phyloP scores from a whole-genome alignment of 2,329 filamentous ascomycete genomes.

The Ramichloridium luteum region DNA sequence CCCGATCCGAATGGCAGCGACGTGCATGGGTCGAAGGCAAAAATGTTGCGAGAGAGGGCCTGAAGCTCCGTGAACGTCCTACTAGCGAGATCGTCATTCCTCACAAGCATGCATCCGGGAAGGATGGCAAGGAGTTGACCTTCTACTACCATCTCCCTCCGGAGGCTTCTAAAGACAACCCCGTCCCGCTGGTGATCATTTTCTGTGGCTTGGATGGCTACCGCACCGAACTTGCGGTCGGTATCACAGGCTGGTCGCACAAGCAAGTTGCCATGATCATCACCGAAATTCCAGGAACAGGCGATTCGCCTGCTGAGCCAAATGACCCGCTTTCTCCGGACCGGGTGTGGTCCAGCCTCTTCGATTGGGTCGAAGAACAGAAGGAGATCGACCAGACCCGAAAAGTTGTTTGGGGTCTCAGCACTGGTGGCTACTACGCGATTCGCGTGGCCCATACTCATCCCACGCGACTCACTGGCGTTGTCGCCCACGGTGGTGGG shows the following conservation, averaged over 20 bases:
- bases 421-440: slow-evolving; percentile 47
- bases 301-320: slow-evolving; percentile 41
- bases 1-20: slow-evolving; percentile 40
- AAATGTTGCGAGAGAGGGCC: slow-evolving; percentile 46
- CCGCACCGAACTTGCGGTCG: slow-evolving; percentile 43
- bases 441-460: slow-evolving; percentile 48
- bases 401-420: slow-evolving; percentile 44
- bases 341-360: slow-evolving; percentile 40
- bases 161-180: slow-evolving; percentile 29
- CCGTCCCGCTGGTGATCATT: slow-evolving; percentile 42
- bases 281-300: slow-evolving; percentile 47
- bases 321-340: slow-evolving; percentile 39
- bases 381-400: slow-evolving; percentile 36
- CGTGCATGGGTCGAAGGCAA: slow-evolving; percentile 56
- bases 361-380: slow-evolving; percentile 42
- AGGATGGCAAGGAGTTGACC: slow-evolving; percentile 47
- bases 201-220: slow-evolving; percentile 49
- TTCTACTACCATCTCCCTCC: slow-evolving; percentile 53
- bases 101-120: slow-evolving; percentile 38
- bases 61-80: slow-evolving; percentile 40
- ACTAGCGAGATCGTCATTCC: slow-evolving; percentile 51
- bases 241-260: slow-evolving; percentile 39
- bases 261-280: slow-evolving; percentile 39
- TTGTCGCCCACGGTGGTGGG: slow-evolving; percentile 44
- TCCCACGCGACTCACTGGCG: slow-evolving; percentile 37